phyloP scores from a whole-genome alignment of 2,329 filamentous ascomycete species.

The Diplodia scrobiculata region DNA sequence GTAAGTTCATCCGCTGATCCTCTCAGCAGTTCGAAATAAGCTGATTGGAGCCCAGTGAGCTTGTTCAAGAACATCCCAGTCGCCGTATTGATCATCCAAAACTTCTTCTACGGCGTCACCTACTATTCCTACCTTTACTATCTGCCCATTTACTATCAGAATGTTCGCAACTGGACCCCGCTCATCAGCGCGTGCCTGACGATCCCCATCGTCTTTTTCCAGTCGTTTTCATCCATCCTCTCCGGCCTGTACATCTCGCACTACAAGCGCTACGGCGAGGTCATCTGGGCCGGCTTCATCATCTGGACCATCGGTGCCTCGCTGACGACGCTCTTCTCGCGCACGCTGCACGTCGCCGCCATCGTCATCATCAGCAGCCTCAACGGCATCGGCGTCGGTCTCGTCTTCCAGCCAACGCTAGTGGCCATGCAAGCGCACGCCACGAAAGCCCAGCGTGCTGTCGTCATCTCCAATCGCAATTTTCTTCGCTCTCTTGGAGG shows the following conservation, averaged over 20 bases:
- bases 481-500: slow-evolving; percentile 64
- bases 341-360: slow-evolving; percentile 46
- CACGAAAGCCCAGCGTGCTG: slow-evolving; percentile 59
- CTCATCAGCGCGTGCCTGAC: slow-evolving; percentile 56
- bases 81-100: slow-evolving; percentile 59
- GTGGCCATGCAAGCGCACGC: slow-evolving; percentile 58
- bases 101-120: slow-evolving; percentile 61
- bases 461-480: slow-evolving; percentile 64
- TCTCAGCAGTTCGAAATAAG: neutral
- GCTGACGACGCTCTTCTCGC: slow-evolving; percentile 55
- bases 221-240: slow-evolving; percentile 51
- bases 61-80: slow-evolving; percentile 60
- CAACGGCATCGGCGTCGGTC: slow-evolving; percentile 52
- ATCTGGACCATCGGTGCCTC: slow-evolving; percentile 58
- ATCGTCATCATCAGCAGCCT: slow-evolving; percentile 57
- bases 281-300: slow-evolving; percentile 56
- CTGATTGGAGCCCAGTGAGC: slow-evolving; percentile 41
- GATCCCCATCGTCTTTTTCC: slow-evolving; percentile 54
- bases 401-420: slow-evolving; percentile 56
- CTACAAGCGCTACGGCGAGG: slow-evolving; percentile 59
- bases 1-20: neutral
- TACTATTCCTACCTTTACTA: slow-evolving; percentile 65
- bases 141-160: slow-evolving; percentile 64
- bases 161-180: slow-evolving; percentile 52
- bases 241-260: slow-evolving; percentile 63